Conservation (phyloP, 352 stramenopile genomes). For the Globisporangium okanoganense region DNA sequence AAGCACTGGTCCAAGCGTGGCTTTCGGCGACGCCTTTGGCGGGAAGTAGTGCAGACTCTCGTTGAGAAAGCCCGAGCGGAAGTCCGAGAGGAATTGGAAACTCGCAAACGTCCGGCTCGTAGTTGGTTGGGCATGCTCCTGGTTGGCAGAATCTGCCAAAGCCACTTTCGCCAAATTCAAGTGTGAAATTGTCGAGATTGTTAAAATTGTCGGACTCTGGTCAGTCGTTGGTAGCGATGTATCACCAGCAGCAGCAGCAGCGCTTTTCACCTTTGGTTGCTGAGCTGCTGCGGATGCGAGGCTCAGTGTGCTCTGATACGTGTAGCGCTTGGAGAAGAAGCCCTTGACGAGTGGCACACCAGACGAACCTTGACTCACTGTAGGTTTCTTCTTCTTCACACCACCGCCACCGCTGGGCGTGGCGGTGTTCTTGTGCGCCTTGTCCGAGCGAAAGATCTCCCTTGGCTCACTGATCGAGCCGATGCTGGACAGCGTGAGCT, state of each 20-base stretch:
- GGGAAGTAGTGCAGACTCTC: conserved; percentile 59
- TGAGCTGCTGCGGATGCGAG: not conserved
- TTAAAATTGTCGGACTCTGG: not conserved
- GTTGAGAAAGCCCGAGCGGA: conserved; percentile 38
- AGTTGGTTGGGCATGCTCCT: not conserved
- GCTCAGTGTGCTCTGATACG: conserved; percentile 35
- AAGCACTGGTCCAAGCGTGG: conserved; percentile 51
- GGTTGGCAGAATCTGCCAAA: not conserved
- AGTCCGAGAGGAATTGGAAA: conserved; percentile 61
- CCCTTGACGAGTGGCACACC: conserved; percentile 26
- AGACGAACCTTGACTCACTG: not conserved
- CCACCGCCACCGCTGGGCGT: conserved; percentile 18
- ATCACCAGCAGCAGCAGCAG: not conserved
- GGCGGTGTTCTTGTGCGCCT: conserved; percentile 8
- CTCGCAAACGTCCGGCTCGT: conserved; percentile 33
- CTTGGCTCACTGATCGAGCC: conserved; percentile 49
- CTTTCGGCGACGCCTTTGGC: conserved; percentile 31
- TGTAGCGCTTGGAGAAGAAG: conserved; percentile 73
- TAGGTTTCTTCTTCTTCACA: conserved; percentile 2
- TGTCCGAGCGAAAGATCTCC: conserved; percentile 13
- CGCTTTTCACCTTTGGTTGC: conserved; percentile 1
- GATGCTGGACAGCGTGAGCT: conserved; percentile 38
- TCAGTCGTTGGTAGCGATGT: not conserved
- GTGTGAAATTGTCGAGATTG: not conserved
- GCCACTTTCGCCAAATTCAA: not conserved